Evolutionary conservation across 176 grass and related monocot genomes (phyloP), one percentile per base, ranked within the genome.

Genomic region (Zoysia japonica): DNA sequence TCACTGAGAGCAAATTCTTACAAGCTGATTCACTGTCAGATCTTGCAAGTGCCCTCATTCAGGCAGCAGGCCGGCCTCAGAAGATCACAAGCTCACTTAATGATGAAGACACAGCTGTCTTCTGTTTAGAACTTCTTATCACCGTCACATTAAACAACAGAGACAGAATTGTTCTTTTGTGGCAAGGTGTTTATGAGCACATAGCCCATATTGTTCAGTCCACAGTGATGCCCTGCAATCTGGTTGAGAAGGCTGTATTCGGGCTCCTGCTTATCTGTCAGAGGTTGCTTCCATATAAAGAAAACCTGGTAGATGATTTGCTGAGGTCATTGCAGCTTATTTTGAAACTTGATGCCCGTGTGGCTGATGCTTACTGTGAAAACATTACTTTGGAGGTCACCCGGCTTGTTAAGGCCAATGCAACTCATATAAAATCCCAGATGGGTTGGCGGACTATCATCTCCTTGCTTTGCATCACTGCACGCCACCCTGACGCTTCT

Each of bases 321-420:
- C 72, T 98, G 78, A 88, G 74, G 60, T 95, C 96, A 10, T 61
- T 98, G 64, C 96, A 98, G 79, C 72, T 98, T 36, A 90, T 98
- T 80, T 57, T 98, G 64, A 98, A 98, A 82, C 92, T 98, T 64
- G 96, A 98, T 87, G 96, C 96, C 41, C 96, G 96, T 84, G 96
- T 98, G 52, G 96, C 96, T 55, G 96, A 98, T 95, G 96, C 92
- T 53, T 98, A 95, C 71, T 98, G 96, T 84, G 96, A 93, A 67
- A 94, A 94, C 82, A 98, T 98, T 61, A 98, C 96, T 28, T 83
- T 93, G 72, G 96, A 98, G 82, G 92, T 98, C 74, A 90, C 82
- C 13, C 81, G 86, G 19, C 72, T 98, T 80, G 90, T 95, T 63
- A 98, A 98, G 79, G 96, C 92, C 44, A 98, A 94, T 79, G 96